Evolutionary conservation across 345 rosid genomes (phyloP).

Genomic region (Salix udensis): DNA sequence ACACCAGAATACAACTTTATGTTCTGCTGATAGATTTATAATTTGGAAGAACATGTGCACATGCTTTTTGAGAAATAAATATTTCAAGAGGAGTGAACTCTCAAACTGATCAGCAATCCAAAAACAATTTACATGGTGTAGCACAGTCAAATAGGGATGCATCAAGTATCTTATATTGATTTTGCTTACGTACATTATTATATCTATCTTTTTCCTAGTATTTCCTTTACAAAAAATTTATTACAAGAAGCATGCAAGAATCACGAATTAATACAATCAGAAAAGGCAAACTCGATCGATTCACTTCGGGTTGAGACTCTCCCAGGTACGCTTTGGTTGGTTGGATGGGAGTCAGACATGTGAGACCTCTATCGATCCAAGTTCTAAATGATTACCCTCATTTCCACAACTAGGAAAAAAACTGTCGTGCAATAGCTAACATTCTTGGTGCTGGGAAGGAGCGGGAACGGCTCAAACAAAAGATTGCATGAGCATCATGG

Average conservation of each 20-base stretch:
- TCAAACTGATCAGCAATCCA: not conserved
- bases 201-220: not conserved
- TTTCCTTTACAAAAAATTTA: constrained; percentile 35
- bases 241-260: constrained; percentile 40
- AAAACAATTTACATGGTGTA: constrained; percentile 11
- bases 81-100: not conserved
- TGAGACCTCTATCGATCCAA: not conserved
- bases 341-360: not conserved
- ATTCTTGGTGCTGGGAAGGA: not conserved
- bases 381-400: constrained; percentile 13
- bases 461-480: constrained; percentile 8
- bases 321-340: not conserved
- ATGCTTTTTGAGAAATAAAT: not conserved
- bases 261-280: constrained; percentile 37
- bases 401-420: constrained; percentile 2
- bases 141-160: not conserved
- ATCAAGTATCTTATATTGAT: constrained; percentile 13
- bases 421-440: not conserved
- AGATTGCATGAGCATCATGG: constrained; percentile 25
- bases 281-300: constrained; percentile 7
- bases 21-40: not conserved
- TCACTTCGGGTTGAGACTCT: constrained; percentile 15
- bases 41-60: not conserved
- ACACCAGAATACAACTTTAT: not conserved
- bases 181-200: constrained; percentile 12